Evolutionary conservation across 768 basidiomycete genomes (phyloP).

Genomic region (Suillus subalutaceus): DNA sequence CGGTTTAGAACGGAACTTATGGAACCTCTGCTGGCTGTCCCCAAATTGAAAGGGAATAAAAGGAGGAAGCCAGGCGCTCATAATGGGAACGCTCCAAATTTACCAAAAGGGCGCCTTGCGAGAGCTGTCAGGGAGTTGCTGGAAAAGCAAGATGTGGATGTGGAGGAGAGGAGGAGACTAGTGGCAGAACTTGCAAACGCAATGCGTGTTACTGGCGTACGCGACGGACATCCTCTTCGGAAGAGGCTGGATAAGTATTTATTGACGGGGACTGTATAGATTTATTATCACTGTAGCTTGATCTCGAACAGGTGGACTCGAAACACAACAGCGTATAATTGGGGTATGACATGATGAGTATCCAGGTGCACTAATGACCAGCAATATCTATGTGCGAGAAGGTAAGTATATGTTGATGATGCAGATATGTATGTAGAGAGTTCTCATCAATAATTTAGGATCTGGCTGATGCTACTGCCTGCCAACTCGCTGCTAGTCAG

Average conservation of each 20-base stretch:
- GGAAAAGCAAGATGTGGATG: conserved; percentile 51
- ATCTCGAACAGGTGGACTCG: not conserved
- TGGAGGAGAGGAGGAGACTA: conserved; percentile 48
- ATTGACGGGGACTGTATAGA: conserved; percentile 15
- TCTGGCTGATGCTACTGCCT: conserved; percentile 49
- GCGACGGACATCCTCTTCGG: conserved; percentile 65
- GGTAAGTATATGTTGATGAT: not conserved
- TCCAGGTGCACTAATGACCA: not conserved
- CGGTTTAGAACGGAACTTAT: conserved; percentile 74
- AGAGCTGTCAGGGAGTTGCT: conserved; percentile 68
- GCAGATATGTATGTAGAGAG: not conserved
- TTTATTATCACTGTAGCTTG: not conserved
- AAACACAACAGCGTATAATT: not conserved
- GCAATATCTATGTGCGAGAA: not conserved
- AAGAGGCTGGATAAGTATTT: conserved; percentile 67
- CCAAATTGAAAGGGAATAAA: conserved; percentile 57
- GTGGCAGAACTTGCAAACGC: conserved; percentile 53
- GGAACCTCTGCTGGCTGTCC: conserved; percentile 67
- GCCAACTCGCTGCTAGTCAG: conserved; percentile 50
- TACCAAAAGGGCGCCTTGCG: conserved; percentile 68
- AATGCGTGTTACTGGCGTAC: conserved; percentile 58
- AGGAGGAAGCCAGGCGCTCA: conserved; percentile 56
- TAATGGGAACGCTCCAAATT: conserved; percentile 37
- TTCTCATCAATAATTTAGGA: conserved; percentile 7
- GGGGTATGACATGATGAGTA: not conserved